Base-by-base conservation (phyloP, 345 rosid genomes). In the Citrus mangshanensis region DNA sequence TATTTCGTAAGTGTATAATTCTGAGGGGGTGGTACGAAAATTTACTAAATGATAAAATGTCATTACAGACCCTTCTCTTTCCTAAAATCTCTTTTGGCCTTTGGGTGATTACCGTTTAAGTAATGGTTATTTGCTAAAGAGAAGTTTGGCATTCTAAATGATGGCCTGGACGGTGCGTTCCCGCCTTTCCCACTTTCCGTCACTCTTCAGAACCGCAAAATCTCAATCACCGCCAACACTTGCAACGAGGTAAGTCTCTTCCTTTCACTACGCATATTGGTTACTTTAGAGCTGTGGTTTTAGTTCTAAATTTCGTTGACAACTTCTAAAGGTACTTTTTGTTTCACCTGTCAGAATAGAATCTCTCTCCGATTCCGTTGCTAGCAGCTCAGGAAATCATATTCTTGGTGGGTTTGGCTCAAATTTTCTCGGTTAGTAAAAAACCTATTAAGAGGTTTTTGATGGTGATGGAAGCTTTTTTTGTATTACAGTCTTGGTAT, bases 401-500 rank as follows among this genome's bases (percentile, higher is more conserved):
- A 24, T 67, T 49, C 37, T 46, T 12, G 73, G 51, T 70, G 77
- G 75, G 30, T 59, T 64, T n/a, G 60, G 34, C n/a, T 78, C 84
- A 49, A 68, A 37, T 40, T 56, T 80, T 56, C 84, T 70, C 78
- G 85, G 85, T 84, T 25, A 35, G 84, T 25, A 42, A 62, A 32
- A 24, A 37, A 40, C 22, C 68, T 27, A 21, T 27, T 40, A 1
- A 19, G 3, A 16, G 58, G 38, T 74, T 25, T 24, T 7, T 21
- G 2, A 46, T 70, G 22, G 67, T 35, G 6, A 58, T 70, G 74
- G 32, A 46, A 1, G n/a, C 3, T 40, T 2, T 34, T 0, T 74
- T 24, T 1, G 51, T 16, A 37, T 16, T 30, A 81, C 21, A 59
- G 16, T 60, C 68, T 54, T 61, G n/a, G 58, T 76, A 76, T 37